These are phyloP conservation scores for Dryas alaskensis DNA, from an alignment of 306 rosid species.

Conservation along the genomic window DNA sequence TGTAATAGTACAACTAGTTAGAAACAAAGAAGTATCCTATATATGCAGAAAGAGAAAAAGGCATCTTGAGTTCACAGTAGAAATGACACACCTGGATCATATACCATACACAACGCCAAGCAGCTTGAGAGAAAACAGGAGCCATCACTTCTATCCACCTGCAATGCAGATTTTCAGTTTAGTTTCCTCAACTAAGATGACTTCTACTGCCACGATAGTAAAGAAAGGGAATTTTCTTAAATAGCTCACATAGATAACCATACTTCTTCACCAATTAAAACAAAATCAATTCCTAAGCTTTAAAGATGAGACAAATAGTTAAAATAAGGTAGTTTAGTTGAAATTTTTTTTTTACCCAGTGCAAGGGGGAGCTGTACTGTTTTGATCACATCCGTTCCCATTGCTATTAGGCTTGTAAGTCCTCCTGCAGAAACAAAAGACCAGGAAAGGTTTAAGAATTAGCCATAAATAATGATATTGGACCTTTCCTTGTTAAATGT, in stretches of 20 bases:
- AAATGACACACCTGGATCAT: constrained; percentile 75
- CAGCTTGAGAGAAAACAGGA: constrained; percentile 83
- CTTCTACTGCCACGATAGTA: background rate
- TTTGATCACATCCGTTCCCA: constrained; percentile 61
- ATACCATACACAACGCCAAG: constrained; percentile 95
- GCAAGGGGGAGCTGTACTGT: constrained; percentile 85
- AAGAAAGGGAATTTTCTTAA: background rate
- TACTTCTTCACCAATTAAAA: background rate
- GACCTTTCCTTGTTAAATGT: too few relatives aligned
- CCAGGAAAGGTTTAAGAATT: background rate
- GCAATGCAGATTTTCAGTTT: constrained; percentile 31
- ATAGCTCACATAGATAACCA: constrained; percentile 7
- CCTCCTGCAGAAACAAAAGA: constrained; percentile 55
- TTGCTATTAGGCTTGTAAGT: constrained; percentile 45
- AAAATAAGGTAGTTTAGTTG: background rate
- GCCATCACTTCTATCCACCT: constrained; percentile 99
- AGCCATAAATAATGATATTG: too few relatives aligned
- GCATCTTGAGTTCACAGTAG: background rate
- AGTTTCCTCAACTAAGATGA: constrained; percentile 16
- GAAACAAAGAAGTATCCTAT: too few relatives aligned
- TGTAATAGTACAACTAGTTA: too few relatives aligned
- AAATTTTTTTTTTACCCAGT: constrained; percentile 58
- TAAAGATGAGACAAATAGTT: too few relatives aligned
- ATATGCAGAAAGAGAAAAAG: background rate
- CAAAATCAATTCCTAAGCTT: background rate